Conservation (phyloP, 352 stramenopile species). For the Phytophthora capsici region DNA sequence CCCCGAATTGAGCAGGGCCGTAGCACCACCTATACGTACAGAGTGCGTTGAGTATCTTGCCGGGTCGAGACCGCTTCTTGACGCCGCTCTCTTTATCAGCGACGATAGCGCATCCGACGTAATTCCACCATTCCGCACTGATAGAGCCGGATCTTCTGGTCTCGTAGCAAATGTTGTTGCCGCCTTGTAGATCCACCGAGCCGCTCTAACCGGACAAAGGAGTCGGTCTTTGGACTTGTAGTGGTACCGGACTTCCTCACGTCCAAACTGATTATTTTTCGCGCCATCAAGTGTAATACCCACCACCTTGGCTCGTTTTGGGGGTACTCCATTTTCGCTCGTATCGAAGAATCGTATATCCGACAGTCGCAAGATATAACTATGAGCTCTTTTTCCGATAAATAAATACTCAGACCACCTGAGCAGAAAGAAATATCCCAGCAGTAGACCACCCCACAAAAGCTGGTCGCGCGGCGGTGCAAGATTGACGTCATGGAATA, state of each 20-base stretch:
- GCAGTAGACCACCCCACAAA: conserved; percentile 20
- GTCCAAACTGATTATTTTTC: conserved; percentile 15
- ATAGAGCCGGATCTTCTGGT: not conserved
- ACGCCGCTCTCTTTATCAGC: too few species aligned
- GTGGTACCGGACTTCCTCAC: not conserved
- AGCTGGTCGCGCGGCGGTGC: not conserved
- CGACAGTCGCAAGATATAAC: not conserved
- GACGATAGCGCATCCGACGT: too few species aligned
- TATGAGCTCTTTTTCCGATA: conserved; percentile 1
- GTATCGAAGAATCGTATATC: not conserved
- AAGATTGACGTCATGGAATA: not conserved
- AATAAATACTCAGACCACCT: conserved; percentile 15
- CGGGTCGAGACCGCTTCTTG: too few species aligned
- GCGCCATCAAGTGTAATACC: conserved; percentile 1
- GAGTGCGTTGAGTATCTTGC: too few species aligned
- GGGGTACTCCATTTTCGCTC: too few species aligned
- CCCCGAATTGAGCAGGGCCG: too few species aligned
- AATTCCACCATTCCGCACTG: too few species aligned
- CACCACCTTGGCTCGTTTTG: not conserved
- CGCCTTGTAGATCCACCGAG: too few species aligned
- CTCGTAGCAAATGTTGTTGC: not conserved
- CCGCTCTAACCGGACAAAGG: not conserved
- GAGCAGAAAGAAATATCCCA: conserved; percentile 18
- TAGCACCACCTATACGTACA: too few species aligned
- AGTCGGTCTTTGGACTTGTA: not conserved